phyloP scores from a whole-genome alignment of 371 early-diverging fungal genomes.

The Lichtheimia corymbifera region DNA sequence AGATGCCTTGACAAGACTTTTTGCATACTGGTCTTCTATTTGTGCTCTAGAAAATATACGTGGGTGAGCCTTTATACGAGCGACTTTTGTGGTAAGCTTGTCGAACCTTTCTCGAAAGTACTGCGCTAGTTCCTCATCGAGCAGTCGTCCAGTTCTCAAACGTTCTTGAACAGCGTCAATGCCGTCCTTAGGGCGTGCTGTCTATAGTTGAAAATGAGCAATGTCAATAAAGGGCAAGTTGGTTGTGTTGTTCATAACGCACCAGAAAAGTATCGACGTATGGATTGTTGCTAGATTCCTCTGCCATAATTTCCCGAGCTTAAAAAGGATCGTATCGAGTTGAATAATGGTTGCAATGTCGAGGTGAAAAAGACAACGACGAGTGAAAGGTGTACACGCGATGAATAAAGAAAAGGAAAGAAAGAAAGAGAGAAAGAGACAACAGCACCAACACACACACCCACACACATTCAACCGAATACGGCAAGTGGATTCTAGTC shows the following conservation, averaged over 20 bases:
- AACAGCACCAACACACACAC: too few species aligned
- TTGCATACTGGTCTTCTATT: slow-evolving; percentile 53
- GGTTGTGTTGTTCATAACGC: not conserved
- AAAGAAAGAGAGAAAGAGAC: too few species aligned
- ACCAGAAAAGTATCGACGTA: slow-evolving; percentile 10
- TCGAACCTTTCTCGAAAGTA: slow-evolving; percentile 53
- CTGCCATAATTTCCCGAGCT: slow-evolving; percentile 7
- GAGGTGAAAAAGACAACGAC: too few species aligned
- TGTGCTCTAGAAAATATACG: slow-evolving; percentile 27
- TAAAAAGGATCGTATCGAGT: too few species aligned
- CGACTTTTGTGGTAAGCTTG: not conserved
- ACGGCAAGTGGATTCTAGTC: too few species aligned
- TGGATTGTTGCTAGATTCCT: slow-evolving; percentile 3
- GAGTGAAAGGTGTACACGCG: too few species aligned
- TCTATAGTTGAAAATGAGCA: slow-evolving; percentile 17
- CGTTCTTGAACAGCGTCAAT: slow-evolving; percentile 42
- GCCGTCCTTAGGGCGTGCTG: slow-evolving; percentile 47
- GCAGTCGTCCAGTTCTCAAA: slow-evolving; percentile 25
- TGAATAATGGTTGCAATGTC: too few species aligned
- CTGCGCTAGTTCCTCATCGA: slow-evolving; percentile 47
- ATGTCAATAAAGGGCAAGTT: not conserved
- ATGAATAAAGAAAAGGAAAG: too few species aligned
- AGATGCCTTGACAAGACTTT: slow-evolving; percentile 46
- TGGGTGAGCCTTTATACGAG: not conserved
- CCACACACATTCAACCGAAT: too few species aligned